Base-by-base conservation (phyloP, 495 filamentous ascomycete species). In the Venustampulla echinocandica region DNA sequence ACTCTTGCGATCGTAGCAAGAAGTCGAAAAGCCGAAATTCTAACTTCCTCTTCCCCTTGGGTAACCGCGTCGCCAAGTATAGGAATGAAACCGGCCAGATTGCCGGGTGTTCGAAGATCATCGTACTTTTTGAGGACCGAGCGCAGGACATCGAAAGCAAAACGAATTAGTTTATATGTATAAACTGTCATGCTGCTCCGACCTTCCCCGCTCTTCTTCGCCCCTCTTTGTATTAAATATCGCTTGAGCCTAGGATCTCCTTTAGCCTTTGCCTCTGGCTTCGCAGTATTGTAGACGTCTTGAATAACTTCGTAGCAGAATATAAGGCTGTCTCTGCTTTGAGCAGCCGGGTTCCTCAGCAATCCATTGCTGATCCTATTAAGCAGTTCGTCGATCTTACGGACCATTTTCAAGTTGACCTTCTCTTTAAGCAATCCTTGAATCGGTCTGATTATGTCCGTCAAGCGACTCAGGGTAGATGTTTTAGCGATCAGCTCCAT, bases 251-350 rank as follows among this genome's bases (percentile, higher is more conserved):
- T 74, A 6, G 77, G 70, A 53, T 84, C 73, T 4, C 78, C 63
- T 41, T 69, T 74, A 15, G 58, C 58, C 19, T 64, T 62, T 10
- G 57, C 61, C 24, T 69, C 47, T 13, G 63, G 69, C 50, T 71
- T 69, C 27, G 66, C 61, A 28, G 70, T 70, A 39, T 76, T 43
- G 60, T 95, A 92, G 1, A 85, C 84, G 54, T 90, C 83, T 59
- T 90, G 82, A 25, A 95, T 84, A 35, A 95, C 75, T 65, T 97
- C 85, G 59, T 95, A 94, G 62, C 88, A 95, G 64, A 97, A 97
- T 0, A 96, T 66, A 33, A 97, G 68, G 42, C 90, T 75, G 43
- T 92, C 82, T 36, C 82, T 80, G 35, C 78, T 84, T 42, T 81
- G 74, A 6, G 85, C 80, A 10, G 76, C 78, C 7, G 80, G 72